A percentile compares a stretch with the other conserved stretches of the same genome.
These are phyloP conservation scores for Botryosphaeria agaves DNA, from an alignment of 2,329 filamentous ascomycete species.

Conservation along the genomic window DNA sequence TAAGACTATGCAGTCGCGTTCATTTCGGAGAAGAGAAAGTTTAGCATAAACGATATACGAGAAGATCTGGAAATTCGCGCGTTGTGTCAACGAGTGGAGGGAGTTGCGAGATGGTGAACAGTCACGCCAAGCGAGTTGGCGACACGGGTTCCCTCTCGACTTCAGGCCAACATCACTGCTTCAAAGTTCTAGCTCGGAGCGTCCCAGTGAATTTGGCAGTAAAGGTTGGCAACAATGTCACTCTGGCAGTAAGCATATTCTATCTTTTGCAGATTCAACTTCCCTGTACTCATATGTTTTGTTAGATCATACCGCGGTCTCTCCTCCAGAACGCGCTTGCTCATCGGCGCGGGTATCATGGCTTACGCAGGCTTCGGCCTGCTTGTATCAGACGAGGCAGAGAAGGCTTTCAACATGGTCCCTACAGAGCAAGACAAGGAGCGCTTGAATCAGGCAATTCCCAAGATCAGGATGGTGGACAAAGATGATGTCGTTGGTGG, in stretches of 20 bases:
- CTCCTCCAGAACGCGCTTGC: conserved; percentile 48
- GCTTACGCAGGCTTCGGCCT: conserved; percentile 60
- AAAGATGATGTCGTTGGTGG: conserved; percentile 22
- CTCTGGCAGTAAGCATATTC: conserved; percentile 17
- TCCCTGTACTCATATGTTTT: neutral
- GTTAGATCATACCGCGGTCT: conserved; percentile 48
- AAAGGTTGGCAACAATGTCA: conserved; percentile 17
- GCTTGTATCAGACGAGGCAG: conserved; percentile 54
- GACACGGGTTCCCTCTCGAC: no score
- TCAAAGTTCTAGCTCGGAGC: no score
- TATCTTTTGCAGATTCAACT: neutral
- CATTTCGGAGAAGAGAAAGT: no score
- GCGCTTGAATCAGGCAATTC: conserved; percentile 42
- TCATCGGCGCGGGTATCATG: conserved; percentile 58
- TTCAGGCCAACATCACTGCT: no score
- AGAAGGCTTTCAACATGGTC: conserved; percentile 54
- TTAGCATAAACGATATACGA: no score
- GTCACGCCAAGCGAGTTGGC: no score
- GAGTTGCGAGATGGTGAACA: no score
- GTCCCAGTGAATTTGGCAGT: no score
- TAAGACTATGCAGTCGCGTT: no score
- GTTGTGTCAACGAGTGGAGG: no score
- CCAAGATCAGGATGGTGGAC: conserved; percentile 45
- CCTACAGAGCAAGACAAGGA: conserved; percentile 59
- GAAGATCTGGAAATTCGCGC: no score